Base-by-base conservation (phyloP, 108 stramenopile genomes). In the Fistulifera solaris region DNA sequence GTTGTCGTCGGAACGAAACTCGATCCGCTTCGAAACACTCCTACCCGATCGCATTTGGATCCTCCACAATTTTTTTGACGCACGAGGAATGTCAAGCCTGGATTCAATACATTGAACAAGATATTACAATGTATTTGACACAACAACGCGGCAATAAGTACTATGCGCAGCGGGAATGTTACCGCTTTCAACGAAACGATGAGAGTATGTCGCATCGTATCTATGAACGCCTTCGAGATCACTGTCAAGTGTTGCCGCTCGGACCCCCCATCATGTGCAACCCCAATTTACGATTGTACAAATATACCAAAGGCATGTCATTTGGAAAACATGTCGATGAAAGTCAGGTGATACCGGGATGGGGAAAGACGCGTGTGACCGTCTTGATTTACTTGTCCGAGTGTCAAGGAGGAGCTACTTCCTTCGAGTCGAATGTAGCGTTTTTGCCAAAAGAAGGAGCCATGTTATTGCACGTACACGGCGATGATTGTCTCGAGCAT, bases 301-400 rank as follows among this genome's bases (percentile, higher is more conserved):
- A 74, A 26, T 95, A 95, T 51, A 58, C 57, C 7, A 72, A 71
- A 52, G 89, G 87, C 6, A 83, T 85, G 60, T 62, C 80, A 23
- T 95, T 95, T 65, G 94, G 94, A 23, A 83, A 60, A 43, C 94
- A 95, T 52, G 64, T 89, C 22, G 94, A 95, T 54, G 94, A 66
- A 23, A 61, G 70, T 35, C 58, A 83, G 48, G 51, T 60, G 19
- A 56, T 83, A 22, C 58, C 23, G 40, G 58, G 19, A 25, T 31
- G 56, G 26, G 59, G 72, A 26, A 40, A 70, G 22, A 87, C 90
- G 24, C 82, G 90, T 53, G 83, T 87, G 25, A 95, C 94, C 8
- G 72, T 93, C 3, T 64, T 95, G 27, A 63, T 95, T 3, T 95
- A 95, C 56, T 67, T 95, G 13, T 87, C 81, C 27, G 57, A 51